These are phyloP conservation scores for Carex kokanica DNA, from an alignment of 176 grass and related monocot species.

Conservation along the genomic window DNA sequence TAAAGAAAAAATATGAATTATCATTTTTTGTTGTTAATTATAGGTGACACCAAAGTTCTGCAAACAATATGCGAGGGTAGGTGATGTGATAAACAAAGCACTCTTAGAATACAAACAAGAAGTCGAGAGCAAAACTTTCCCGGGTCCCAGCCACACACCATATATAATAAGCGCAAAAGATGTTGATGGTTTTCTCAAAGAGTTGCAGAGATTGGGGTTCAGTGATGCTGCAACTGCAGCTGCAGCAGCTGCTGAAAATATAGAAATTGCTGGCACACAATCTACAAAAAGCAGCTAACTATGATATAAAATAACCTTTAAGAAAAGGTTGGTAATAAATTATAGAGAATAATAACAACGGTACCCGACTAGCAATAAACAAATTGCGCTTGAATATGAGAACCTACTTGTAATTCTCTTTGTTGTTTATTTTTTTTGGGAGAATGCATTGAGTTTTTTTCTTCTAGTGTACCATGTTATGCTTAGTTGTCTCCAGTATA, in stretches of 20 bases:
- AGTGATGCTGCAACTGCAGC: slow-evolving; percentile 67
- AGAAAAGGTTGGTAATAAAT: neutral
- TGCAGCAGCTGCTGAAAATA: slow-evolving; percentile 46
- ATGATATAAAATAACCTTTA: neutral
- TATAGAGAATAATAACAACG: neutral
- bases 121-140: slow-evolving; percentile 62
- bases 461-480: neutral
- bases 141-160: slow-evolving; percentile 59
- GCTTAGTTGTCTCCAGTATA: neutral
- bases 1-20: neutral
- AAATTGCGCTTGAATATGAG: neutral
- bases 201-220: slow-evolving; percentile 80
- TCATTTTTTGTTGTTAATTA: neutral
- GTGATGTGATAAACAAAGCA: slow-evolving; percentile 66
- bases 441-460: neutral
- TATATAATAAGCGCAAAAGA: slow-evolving; percentile 57
- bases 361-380: neutral
- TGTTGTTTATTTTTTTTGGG: neutral
- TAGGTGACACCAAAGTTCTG: slow-evolving; percentile 98
- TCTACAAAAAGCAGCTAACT: slow-evolving; percentile 26
- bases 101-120: slow-evolving; percentile 72
- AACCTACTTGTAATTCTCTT: neutral
- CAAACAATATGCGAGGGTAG: slow-evolving; percentile 64
- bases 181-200: slow-evolving; percentile 56
- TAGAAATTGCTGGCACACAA: slow-evolving; percentile 25